phyloP scores from a whole-genome alignment of 768 basidiomycete genomes.

The Chalciporus pseudorubinellus region DNA sequence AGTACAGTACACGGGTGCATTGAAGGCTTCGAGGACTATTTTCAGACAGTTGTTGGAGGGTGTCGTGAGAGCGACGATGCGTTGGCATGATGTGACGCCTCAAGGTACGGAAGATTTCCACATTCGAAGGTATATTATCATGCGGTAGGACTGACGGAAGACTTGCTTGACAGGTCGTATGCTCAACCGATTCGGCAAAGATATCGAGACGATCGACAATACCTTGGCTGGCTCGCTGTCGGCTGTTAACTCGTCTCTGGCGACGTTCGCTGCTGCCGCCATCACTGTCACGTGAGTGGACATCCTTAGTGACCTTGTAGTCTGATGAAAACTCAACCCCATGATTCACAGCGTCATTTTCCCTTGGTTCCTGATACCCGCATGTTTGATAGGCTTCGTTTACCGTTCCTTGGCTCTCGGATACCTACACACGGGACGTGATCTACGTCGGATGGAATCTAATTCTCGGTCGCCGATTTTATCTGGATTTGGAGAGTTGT shows the following conservation, averaged over 20 bases:
- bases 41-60: slow-evolving; percentile 57
- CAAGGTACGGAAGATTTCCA: slow-evolving; percentile 59
- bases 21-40: slow-evolving; percentile 35
- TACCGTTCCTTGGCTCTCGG: slow-evolving; percentile 71
- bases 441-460: slow-evolving; percentile 87
- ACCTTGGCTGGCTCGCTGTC: slow-evolving; percentile 67
- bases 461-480: slow-evolving; percentile 84
- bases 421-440: slow-evolving; percentile 77
- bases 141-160: not conserved
- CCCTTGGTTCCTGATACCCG: slow-evolving; percentile 81
- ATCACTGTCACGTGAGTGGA: slow-evolving; percentile 66
- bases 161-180: slow-evolving; percentile 55
- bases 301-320: not conserved
- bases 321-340: slow-evolving; percentile 8
- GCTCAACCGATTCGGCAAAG: slow-evolving; percentile 85
- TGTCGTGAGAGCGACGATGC: slow-evolving; percentile 80
- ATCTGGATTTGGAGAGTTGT: slow-evolving; percentile 75
- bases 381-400: slow-evolving; percentile 64
- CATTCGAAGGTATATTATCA: too few species aligned
- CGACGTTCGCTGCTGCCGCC: slow-evolving; percentile 73
- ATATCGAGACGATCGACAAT: slow-evolving; percentile 84
- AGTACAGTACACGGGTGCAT: slow-evolving; percentile 57
- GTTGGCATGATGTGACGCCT: slow-evolving; percentile 82
- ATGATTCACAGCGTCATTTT: slow-evolving; percentile 54
- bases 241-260: slow-evolving; percentile 74